phyloP scores from a whole-genome alignment of 257 asterid genomes.

The Solanum okadae region DNA sequence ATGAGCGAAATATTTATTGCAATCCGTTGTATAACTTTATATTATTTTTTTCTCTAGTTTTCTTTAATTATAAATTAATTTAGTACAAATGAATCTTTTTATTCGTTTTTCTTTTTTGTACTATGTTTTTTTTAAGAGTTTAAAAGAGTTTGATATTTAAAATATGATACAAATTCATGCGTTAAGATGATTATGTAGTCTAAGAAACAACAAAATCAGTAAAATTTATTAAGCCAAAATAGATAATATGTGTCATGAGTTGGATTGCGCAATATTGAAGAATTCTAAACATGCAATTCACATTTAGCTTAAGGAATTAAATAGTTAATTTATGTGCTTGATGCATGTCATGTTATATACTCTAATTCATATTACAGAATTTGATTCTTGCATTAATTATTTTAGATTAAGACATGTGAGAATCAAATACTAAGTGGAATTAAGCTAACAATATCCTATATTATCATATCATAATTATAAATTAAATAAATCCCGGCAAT shows the following conservation, averaged over 20 bases:
- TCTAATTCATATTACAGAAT: background rate
- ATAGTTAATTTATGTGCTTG: background rate
- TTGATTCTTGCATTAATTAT: background rate
- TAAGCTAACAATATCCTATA: background rate
- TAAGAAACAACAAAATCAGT: background rate
- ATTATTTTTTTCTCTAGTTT: background rate
- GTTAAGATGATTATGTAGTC: background rate
- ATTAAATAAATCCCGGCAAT: background rate
- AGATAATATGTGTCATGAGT: background rate
- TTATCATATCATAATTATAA: background rate
- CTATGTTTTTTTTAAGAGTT: background rate
- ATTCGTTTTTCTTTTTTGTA: background rate
- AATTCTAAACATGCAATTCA: background rate
- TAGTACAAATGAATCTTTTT: background rate
- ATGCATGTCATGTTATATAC: background rate
- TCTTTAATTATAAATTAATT: background rate
- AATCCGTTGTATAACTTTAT: background rate
- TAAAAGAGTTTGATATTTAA: background rate
- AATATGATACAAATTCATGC: background rate
- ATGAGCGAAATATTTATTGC: background rate
- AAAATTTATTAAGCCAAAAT: background rate
- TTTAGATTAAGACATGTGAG: background rate
- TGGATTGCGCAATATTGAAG: background rate
- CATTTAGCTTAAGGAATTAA: background rate
- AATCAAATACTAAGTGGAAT: background rate